A percentile compares a stretch with the other conserved stretches of the same genome.
Conservation (phyloP, 768 basidiomycete species). For the Mycena olivaceomarginata region DNA sequence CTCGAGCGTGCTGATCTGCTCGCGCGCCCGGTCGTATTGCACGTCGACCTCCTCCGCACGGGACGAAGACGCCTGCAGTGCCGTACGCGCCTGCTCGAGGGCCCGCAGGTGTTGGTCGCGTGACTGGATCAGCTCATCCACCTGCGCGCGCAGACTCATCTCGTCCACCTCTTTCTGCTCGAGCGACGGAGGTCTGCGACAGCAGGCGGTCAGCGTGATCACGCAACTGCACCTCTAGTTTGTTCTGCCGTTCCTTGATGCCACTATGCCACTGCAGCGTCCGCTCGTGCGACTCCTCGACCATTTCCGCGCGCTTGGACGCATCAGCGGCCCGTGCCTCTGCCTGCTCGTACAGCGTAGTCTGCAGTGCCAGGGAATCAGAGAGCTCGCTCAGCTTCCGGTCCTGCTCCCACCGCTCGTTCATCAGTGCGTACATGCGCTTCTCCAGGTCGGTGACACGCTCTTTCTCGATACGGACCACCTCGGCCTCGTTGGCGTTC, state of each 20-base stretch:
- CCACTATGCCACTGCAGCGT: slow-evolving; percentile 79
- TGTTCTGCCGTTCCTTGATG: slow-evolving; percentile 78
- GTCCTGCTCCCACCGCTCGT: slow-evolving; percentile 80
- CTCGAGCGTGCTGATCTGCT: slow-evolving; percentile 83
- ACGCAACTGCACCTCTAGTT: slow-evolving; percentile 78
- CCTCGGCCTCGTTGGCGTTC: slow-evolving; percentile 76
- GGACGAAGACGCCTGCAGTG: slow-evolving; percentile 83
- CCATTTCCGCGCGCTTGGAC: slow-evolving; percentile 82
- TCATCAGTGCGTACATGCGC: slow-evolving; percentile 76
- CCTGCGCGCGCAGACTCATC: slow-evolving; percentile 74
- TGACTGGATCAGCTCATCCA: slow-evolving; percentile 82
- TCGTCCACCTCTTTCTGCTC: slow-evolving; percentile 91
- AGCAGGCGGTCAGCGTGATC: slow-evolving; percentile 88
- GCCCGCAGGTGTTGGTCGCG: slow-evolving; percentile 92
- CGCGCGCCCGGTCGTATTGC: slow-evolving; percentile 81
- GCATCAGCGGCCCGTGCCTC: slow-evolving; percentile 87
- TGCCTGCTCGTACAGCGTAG: slow-evolving; percentile 85
- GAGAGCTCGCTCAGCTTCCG: slow-evolving; percentile 82
- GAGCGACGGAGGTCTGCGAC: slow-evolving; percentile 80
- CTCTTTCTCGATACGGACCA: slow-evolving; percentile 84
- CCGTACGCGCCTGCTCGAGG: slow-evolving; percentile 89
- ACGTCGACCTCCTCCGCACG: slow-evolving; percentile 88
- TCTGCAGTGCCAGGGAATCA: slow-evolving; percentile 86
- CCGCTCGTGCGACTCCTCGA: slow-evolving; percentile 82
- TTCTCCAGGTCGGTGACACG: slow-evolving; percentile 85